These are phyloP conservation scores for Musa beccarii DNA, from an alignment of 176 grass and related monocot species.

Conservation along the genomic window DNA sequence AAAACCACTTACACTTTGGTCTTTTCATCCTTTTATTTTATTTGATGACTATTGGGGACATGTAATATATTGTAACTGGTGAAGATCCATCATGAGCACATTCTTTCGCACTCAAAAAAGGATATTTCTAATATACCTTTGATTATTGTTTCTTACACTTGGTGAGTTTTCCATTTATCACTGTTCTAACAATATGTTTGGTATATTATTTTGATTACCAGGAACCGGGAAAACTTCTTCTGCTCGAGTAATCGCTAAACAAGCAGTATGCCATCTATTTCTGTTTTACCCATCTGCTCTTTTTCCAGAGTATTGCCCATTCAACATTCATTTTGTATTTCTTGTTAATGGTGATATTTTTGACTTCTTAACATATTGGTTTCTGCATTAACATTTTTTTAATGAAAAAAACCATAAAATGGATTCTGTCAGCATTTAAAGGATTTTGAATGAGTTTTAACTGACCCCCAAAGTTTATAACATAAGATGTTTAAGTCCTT, in stretches of 20 bases:
- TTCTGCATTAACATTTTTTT: no score
- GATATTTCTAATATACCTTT: no score
- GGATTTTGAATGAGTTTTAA: no score
- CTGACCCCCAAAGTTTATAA: no score
- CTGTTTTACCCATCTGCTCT: neutral
- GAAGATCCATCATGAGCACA: neutral
- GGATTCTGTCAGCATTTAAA: no score
- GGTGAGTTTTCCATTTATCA: no score
- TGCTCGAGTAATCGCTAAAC: conserved; percentile 84
- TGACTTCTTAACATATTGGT: neutral
- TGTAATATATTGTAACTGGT: neutral
- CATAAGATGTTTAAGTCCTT: no score
- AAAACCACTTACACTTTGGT: neutral
- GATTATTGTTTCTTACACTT: no score
- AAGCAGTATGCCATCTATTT: conserved; percentile 56
- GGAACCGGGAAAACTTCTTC: conserved; percentile 95
- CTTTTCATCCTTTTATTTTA: neutral
- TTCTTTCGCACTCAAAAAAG: neutral
- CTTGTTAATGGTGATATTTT: neutral
- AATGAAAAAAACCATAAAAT: no score
- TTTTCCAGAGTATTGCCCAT: neutral
- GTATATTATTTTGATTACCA: conserved; percentile 19
- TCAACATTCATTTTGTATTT: neutral
- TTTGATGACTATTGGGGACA: neutral
- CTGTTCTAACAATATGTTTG: no score